Evolutionary conservation across 2,329 filamentous ascomycete genomes (phyloP), one percentile per base, ranked within the genome.

Genomic region (Apiospora phragmitis): DNA sequence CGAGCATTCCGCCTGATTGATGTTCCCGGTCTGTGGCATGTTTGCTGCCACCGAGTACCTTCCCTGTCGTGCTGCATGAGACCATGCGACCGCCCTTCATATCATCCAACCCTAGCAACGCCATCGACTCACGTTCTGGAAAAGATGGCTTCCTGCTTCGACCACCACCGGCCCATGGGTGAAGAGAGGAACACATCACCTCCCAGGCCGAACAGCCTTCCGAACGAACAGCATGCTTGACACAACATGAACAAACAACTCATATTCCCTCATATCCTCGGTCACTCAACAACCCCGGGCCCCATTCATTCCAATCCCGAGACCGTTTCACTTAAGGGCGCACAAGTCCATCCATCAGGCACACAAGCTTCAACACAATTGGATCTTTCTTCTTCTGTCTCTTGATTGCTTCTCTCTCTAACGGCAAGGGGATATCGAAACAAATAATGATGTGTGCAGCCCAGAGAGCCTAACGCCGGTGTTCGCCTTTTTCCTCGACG

Each of bases 381-480:
- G 32, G 55, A 14, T 62, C 55, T 62, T 62, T 62, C 55, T 59
- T 59, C 51, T 59, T 59, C 51, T 59, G 18, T 38, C 55, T 62
- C 32, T 62, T 62, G 55, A 62, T 62, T 62, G 55, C 32, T 62
- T 62, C 21, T 38, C 21, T 62, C 55, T 62, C 55, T 62, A 62
- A 74, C 47, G 49, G 24, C 41, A 70, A 67, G 73, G 72, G 73
- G 73, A 74, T 74, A 74, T 74, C 71, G 68, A 71, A 71, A 67
- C 72, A 72, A 69, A 73, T 67, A 51, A 72, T 62, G 32, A 62
- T 62, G 55, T 62, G 55, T 62, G 32, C 55, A 62, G 55, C 32
- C 55, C 55, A 38, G 32, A 55, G 49, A 62, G 55, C 55, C 55
- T 38, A 38, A 62, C 55, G 55, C 55, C 55, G 55, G 55, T 62